Base-by-base conservation (phyloP, 2,329 filamentous ascomycete species). In the Pestalotiopsis sp. region DNA sequence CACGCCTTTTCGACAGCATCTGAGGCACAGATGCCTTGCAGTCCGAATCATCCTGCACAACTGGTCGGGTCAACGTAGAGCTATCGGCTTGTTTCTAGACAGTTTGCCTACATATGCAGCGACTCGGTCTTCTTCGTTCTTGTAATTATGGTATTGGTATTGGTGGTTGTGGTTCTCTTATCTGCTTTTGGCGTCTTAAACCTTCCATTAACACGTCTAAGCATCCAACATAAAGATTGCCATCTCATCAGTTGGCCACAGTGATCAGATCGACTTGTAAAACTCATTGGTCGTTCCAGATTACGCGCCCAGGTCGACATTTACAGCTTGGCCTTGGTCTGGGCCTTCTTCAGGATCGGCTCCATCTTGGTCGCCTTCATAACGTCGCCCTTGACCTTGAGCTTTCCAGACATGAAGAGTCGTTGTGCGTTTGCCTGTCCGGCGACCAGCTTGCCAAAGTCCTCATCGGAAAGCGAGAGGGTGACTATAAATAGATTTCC, bases 291-390 rank as follows among this genome's bases (percentile, higher is more conserved):
- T 9, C 17, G 44, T 22, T 10, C 44, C 17, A 52, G n/a, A 22
- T 22, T 11, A 48, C 26, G 24, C 11, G 14, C 20, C 22, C 13
- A 26, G 38, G 22, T 11, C 55, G 22, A 5, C 10, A 61, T 76
- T 84, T 89, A 94, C 83, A 97, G 84, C 88, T 97, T 97, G 74
- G 93, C 88, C 86, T 93, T 92, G 76, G 84, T 86, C 84, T 94
- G 91, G 48, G 93, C 92, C 86, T 94, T 96, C 87, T 94, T 94
- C 72, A 97, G 84, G 76, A 98, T 92, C 55, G 94, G 92, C 82
- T 98, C 94, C 82, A 98, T 89, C 90, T 97, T 97, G 69, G 94
- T 98, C 48, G 96, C 92, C 89, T 98, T 98, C 95, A 98, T 98
- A 70, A 98, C 90, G 80, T 98, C 94, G 71, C 96, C 96, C 89